Conservation (phyloP, 208 protist species). For the Phytomonas francai region DNA sequence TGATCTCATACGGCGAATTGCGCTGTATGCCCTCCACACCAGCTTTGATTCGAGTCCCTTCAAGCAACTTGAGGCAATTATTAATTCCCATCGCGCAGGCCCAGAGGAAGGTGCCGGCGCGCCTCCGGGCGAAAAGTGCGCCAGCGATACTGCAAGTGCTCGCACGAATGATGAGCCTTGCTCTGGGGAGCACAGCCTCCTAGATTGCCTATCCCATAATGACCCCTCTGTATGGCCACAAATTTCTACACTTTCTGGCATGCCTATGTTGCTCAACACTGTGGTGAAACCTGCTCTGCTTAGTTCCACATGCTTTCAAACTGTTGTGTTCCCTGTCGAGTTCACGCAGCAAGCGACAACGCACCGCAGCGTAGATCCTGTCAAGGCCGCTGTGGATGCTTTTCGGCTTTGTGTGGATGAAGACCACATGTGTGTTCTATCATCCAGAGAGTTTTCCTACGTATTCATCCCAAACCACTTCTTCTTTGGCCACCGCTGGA, state of each 20-base stretch:
- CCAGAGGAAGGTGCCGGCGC: background rate
- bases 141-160: background rate
- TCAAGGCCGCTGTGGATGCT: conserved; percentile 39
- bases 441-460: conserved; percentile 24
- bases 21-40: conserved; percentile 6
- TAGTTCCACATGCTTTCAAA: conserved; percentile 36
- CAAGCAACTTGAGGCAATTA: conserved; percentile 1
- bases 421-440: conserved; percentile 71
- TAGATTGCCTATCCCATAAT: background rate
- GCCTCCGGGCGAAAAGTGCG: background rate
- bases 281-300: conserved; percentile 58
- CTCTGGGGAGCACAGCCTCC: background rate
- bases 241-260: background rate
- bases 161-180: background rate
- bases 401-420: conserved; percentile 65
- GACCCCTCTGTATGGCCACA: background rate
- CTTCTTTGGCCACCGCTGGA: conserved; percentile 47
- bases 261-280: conserved; percentile 34
- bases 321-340: conserved; percentile 45
- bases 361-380: conserved; percentile 38
- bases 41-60: conserved; percentile 4
- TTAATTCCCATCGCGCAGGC: background rate
- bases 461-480: conserved; percentile 41
- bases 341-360: conserved; percentile 69
- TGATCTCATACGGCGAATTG: background rate